Evolutionary conservation across 345 rosid species (phyloP).

Genomic region (Aurinia saxatilis): DNA sequence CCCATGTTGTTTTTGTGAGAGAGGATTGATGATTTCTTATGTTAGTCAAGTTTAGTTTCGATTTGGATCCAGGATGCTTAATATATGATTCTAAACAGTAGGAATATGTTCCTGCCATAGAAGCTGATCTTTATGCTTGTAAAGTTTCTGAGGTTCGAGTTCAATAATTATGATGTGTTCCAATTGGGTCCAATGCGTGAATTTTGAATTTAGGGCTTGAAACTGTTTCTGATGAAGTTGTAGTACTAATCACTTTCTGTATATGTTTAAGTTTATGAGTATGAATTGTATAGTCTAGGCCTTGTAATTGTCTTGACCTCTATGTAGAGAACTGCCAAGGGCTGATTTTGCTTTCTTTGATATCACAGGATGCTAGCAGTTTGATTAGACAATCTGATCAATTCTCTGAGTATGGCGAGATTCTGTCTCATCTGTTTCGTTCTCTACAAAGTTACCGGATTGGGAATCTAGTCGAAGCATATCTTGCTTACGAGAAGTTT

Average conservation of each 20-base stretch:
- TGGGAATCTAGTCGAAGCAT: conserved; percentile 68
- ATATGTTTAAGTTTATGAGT: conserved; percentile 2
- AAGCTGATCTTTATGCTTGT: not conserved
- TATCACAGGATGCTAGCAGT: conserved; percentile 58
- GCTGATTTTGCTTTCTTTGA: not conserved
- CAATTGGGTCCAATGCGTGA: not conserved
- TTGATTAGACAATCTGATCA: conserved; percentile 73
- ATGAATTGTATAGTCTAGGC: not conserved
- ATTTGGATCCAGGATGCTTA: not conserved
- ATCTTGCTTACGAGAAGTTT: conserved; percentile 73
- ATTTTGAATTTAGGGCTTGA: not conserved
- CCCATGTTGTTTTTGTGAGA: conserved; percentile 9
- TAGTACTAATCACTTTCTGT: not conserved
- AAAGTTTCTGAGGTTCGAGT: conserved; percentile 3
- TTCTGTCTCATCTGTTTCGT: conserved; percentile 59
- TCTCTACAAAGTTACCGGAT: conserved; percentile 63
- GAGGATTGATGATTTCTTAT: not conserved
- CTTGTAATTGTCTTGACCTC: not conserved
- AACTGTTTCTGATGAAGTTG: not conserved
- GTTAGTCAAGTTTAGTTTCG: conserved; percentile 6
- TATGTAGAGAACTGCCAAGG: not conserved
- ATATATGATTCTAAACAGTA: not conserved
- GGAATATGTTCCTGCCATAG: not conserved
- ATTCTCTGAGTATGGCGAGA: conserved; percentile 64
- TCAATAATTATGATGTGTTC: not conserved